Conservation (phyloP, 345 rosid genomes). For the Sonneratia caseolaris region DNA sequence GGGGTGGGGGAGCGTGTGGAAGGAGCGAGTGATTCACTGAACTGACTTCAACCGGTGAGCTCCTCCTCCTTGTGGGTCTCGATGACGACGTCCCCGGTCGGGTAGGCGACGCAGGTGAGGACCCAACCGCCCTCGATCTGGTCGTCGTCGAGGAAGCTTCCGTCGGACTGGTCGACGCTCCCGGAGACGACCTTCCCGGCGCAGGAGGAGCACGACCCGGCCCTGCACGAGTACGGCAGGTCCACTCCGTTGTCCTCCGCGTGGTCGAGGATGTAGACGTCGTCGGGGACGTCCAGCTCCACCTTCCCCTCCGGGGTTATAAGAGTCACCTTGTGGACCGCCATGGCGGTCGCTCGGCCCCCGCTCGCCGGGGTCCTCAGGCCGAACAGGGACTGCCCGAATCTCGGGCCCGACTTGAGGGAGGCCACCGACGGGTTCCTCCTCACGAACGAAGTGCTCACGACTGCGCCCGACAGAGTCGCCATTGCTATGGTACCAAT, state of each 20-base stretch:
- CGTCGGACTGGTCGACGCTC: constrained; percentile 62
- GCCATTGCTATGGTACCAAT: no score
- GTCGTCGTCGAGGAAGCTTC: constrained; percentile 73
- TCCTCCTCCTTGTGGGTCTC: constrained; percentile 95
- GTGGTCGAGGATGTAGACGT: constrained; percentile 49
- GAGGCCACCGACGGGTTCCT: constrained; percentile 23
- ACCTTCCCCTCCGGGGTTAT: constrained; percentile 55
- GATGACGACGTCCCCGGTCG: constrained; percentile 41
- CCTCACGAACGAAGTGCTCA: constrained; percentile 42
- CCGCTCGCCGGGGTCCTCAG: constrained; percentile 43
- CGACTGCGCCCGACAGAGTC: constrained; percentile 4
- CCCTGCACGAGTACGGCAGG: constrained; percentile 92
- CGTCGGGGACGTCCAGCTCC: constrained; percentile 47
- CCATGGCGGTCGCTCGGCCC: constrained; percentile 43
- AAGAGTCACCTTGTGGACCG: constrained; percentile 64
- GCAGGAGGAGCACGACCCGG: constrained; percentile 88
- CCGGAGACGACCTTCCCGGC: constrained; percentile 55
- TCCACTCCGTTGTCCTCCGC: constrained; percentile 74
- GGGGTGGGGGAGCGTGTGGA: no score
- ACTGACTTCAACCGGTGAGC: constrained; percentile 14
- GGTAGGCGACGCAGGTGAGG: constrained; percentile 76
- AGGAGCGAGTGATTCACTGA: no score
- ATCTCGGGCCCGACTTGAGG: constrained; percentile 28
- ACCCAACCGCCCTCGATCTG: constrained; percentile 59
- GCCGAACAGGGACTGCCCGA: constrained; percentile 55